Percentiles rank a stretch among this genome's conserved stretches.
phyloP scores from a whole-genome alignment of 805 yeast genomes.

The Myxozyma neotropica region DNA sequence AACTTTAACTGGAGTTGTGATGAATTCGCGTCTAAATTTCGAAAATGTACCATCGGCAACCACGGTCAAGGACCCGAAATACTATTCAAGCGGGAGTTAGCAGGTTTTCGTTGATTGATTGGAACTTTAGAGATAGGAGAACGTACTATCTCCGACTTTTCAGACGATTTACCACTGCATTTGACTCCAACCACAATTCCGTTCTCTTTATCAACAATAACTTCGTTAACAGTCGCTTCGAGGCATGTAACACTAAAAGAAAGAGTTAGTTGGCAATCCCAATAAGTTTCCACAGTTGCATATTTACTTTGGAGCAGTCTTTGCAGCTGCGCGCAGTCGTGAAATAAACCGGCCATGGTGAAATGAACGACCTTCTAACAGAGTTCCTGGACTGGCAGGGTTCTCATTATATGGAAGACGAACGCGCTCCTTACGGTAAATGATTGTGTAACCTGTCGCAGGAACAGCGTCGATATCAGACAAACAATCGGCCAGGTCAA shows the following conservation, averaged over 20 bases:
- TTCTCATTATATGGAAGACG: slow-evolving; percentile 65
- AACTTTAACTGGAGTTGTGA: slow-evolving; percentile 63
- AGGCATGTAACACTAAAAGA: slow-evolving; percentile 64
- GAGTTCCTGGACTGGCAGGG: slow-evolving; percentile 18
- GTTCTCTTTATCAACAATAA: slow-evolving; percentile 57
- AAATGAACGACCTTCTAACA: slow-evolving; percentile 76
- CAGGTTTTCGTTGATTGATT: no score
- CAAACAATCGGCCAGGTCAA: slow-evolving; percentile 79
- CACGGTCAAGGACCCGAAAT: slow-evolving; percentile 65
- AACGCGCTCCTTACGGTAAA: slow-evolving; percentile 61
- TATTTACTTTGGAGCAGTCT: slow-evolving; percentile 51
- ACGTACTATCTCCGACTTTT: slow-evolving; percentile 46
- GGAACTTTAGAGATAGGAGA: not conserved
- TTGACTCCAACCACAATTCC: slow-evolving; percentile 74
- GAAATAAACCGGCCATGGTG: slow-evolving; percentile 88
- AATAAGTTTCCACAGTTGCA: not conserved
- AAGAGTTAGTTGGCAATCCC: not conserved
- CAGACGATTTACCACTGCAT: slow-evolving; percentile 43
- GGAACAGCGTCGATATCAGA: slow-evolving; percentile 76
- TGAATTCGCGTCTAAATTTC: slow-evolving; percentile 77
- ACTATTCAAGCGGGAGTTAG: no score
- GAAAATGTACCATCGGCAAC: slow-evolving; percentile 95
- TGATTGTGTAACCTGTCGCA: slow-evolving; percentile 78
- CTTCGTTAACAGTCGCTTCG: slow-evolving; percentile 79
- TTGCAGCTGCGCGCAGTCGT: slow-evolving; percentile 73